Evolutionary conservation across 2,329 filamentous ascomycete genomes (phyloP), one percentile per base, ranked within the genome.

Genomic region (Ascomycota sp.): DNA sequence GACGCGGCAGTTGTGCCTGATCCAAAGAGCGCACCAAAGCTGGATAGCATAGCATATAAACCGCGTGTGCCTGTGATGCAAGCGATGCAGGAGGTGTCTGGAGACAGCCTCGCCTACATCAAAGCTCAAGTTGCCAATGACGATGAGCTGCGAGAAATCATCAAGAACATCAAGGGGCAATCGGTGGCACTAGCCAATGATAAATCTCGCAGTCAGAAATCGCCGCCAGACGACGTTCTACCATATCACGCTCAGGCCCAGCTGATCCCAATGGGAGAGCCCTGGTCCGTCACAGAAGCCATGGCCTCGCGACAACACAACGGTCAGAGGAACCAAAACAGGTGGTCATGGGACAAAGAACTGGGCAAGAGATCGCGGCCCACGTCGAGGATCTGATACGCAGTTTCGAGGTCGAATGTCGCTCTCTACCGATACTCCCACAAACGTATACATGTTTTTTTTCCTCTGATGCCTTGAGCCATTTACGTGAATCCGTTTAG

Each of bases 101-200:
- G 50, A 24, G 41, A 55, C 20, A 61, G 69, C 21, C 43, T 71
- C 4, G 53, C 61, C 7, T 89, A 89, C 45, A 64, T 95, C 30
- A 75, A 69, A 42, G 86, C 89, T 0, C 89, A 98, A 50, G 89
- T 94, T 40, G 69, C 72, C 5, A 67, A 61, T 31, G 79, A 91
- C 25, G 55, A 66, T 20, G 85, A 94, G 45, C 57, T 95, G 2
- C 63, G 63, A 9, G 64, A 76, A 1, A 73, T 93, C 25, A 51
- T 91, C 39, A 76, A 68, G 36, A 65, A 73, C 1, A 48, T 61
- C 32, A 62, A 53, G 33, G n/a, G n/a, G n/a, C n/a, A n/a, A n/a
- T n/a, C n/a, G n/a, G n/a, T n/a, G n/a, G n/a, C n/a, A n/a, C n/a
- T n/a, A n/a, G n/a, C n/a, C n/a, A n/a, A n/a, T n/a, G n/a, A n/a